phyloP scores from a whole-genome alignment of 495 filamentous ascomycete genomes.

The Aspergillus nidulans region DNA sequence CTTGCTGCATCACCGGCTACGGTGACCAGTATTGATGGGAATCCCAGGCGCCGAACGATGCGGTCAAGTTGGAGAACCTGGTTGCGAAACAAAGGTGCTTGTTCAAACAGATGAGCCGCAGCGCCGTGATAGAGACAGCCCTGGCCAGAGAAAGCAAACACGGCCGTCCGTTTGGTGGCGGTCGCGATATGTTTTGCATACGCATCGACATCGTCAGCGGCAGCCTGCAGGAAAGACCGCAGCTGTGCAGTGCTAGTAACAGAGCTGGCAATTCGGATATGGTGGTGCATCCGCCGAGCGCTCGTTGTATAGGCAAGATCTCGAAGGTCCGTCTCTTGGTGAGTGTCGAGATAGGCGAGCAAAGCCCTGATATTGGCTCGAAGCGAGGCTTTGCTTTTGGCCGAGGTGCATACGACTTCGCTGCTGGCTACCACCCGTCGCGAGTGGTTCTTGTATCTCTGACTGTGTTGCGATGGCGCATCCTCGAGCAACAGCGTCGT shows the following conservation, averaged over 20 bases:
- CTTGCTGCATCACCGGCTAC: slow-evolving; percentile 36
- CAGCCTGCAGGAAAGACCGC: neutral
- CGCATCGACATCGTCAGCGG: neutral
- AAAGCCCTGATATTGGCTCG: slow-evolving; percentile 30
- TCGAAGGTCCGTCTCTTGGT: slow-evolving; percentile 20
- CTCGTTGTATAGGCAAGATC: slow-evolving; percentile 40
- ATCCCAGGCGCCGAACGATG: slow-evolving; percentile 60
- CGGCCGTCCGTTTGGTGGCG: neutral
- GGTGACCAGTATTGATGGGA: slow-evolving; percentile 61
- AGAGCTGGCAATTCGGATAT: slow-evolving; percentile 33
- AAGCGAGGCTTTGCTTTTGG: slow-evolving; percentile 33
- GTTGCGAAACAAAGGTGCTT: slow-evolving; percentile 58
- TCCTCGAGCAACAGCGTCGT: slow-evolving; percentile 9
- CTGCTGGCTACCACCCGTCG: neutral
- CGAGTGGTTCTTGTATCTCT: neutral
- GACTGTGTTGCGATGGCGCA: neutral
- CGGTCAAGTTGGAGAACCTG: slow-evolving; percentile 65
- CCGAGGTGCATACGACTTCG: slow-evolving; percentile 28
- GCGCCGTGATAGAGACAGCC: slow-evolving; percentile 51
- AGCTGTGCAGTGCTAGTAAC: neutral
- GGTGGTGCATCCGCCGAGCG: slow-evolving; percentile 33
- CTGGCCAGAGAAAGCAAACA: slow-evolving; percentile 34
- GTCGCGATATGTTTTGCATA: neutral
- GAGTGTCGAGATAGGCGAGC: slow-evolving; percentile 23
- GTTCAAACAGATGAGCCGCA: slow-evolving; percentile 62